Percentiles rank a stretch among this genome's conserved stretches.
These are phyloP conservation scores for Chaetomium sp. DNA, from an alignment of 2,329 filamentous ascomycete genomes.

Conservation along the genomic window DNA sequence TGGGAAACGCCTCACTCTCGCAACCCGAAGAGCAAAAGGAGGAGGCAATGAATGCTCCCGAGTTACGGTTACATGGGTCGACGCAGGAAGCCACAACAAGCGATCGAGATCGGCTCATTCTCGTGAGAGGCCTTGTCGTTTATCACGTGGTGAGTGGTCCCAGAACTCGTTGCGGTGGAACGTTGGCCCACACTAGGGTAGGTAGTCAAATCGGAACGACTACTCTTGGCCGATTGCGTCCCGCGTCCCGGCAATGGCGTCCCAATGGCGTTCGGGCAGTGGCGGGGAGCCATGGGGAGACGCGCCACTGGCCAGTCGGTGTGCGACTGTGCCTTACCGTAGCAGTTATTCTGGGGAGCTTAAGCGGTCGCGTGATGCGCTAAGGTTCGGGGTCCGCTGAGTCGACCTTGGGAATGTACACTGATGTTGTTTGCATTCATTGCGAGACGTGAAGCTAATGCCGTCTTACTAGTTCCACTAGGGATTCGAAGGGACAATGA, in stretches of 20 bases:
- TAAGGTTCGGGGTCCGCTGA: not conserved
- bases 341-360: no score
- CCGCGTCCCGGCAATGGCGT: not conserved
- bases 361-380: not conserved
- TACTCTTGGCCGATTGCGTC: not conserved
- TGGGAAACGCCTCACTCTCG: constrained; percentile 5
- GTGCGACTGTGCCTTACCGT: no score
- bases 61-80: not conserved
- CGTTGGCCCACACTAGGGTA: not conserved
- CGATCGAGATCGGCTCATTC: constrained; percentile 11
- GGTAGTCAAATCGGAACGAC: constrained; percentile 8
- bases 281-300: not conserved
- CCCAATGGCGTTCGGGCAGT: not conserved
- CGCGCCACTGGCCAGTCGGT: no score
- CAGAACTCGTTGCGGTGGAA: constrained; percentile 5
- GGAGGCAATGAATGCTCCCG: not conserved
- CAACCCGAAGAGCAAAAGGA: no score
- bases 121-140: not conserved
- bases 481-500: not conserved
- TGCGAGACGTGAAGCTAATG: not conserved
- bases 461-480: not conserved
- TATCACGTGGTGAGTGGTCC: constrained; percentile 13
- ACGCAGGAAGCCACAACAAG: not conserved
- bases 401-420: not conserved
- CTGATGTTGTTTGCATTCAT: not conserved